phyloP scores from a whole-genome alignment of 441 rosid species.

The Mallotus repandus region DNA sequence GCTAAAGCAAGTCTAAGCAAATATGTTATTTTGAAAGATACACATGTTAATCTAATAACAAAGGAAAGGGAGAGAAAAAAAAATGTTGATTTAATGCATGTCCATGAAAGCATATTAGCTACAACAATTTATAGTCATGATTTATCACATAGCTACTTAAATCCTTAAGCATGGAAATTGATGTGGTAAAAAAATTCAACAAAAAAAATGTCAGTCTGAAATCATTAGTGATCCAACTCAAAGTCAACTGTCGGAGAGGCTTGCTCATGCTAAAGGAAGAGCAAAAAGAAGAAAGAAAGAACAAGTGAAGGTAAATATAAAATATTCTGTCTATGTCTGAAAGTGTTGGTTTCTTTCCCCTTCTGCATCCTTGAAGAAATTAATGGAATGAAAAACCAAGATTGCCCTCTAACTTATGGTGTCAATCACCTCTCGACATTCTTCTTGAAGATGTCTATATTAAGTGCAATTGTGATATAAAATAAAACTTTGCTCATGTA shows the following conservation, averaged over 20 bases:
- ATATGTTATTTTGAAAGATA: not conserved
- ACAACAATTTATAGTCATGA: not conserved
- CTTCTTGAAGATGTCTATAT: not conserved
- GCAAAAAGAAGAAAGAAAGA: not conserved
- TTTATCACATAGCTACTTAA: not conserved
- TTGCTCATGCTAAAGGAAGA: too few relatives aligned
- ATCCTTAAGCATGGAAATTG: not conserved
- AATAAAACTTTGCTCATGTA: not conserved
- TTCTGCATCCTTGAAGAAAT: not conserved
- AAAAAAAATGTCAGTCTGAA: not conserved
- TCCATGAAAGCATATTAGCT: not conserved
- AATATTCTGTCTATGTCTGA: too few relatives aligned
- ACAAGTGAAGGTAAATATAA: not conserved
- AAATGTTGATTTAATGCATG: too few relatives aligned
- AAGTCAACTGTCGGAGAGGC: too few relatives aligned
- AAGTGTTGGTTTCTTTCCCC: not conserved
- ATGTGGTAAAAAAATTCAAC: not conserved
- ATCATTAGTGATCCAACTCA: not conserved
- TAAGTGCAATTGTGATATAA: not conserved
- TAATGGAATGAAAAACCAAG: not conserved
- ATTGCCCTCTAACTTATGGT: not conserved
- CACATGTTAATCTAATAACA: not conserved
- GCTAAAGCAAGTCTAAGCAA: not conserved
- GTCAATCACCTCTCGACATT: not conserved
- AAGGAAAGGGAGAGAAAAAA: too few relatives aligned